phyloP scores from a whole-genome alignment of 345 rosid genomes.

The Microthlaspi erraticum region DNA sequence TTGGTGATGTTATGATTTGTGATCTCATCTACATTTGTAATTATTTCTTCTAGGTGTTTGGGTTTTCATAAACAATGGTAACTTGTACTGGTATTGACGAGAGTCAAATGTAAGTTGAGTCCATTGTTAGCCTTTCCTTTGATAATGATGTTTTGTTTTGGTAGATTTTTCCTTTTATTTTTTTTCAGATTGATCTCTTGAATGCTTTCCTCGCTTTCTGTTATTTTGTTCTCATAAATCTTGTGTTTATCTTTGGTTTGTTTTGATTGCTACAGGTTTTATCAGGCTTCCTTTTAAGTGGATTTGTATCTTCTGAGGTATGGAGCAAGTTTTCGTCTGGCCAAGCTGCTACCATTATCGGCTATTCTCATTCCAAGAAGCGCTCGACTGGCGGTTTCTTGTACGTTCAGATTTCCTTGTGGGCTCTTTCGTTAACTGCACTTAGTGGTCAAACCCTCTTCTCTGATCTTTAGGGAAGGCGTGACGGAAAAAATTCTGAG shows the following conservation, averaged over 20 bases:
- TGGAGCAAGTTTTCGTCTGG: constrained; percentile 74
- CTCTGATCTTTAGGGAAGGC: constrained; percentile 53
- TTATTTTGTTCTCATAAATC: neutral
- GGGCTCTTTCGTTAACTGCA: constrained; percentile 91
- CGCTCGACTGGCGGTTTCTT: constrained; percentile 91
- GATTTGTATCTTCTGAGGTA: constrained; percentile 52
- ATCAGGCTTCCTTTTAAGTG: constrained; percentile 55
- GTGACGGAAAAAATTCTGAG: constrained; percentile 64
- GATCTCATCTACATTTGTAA: neutral
- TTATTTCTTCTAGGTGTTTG: neutral
- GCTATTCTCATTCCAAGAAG: constrained; percentile 82
- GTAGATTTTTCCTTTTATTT: neutral
- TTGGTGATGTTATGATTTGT: constrained; percentile 5
- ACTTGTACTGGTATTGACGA: neutral
- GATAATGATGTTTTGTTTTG: neutral
- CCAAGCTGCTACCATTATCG: constrained; percentile 67
- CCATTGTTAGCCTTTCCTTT: neutral
- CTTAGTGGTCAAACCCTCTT: constrained; percentile 62
- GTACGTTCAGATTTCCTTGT: constrained; percentile 76
- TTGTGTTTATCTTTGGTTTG: neutral
- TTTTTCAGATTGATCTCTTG: neutral
- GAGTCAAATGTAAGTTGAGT: constrained; percentile 18
- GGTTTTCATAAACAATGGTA: neutral
- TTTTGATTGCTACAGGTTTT: constrained; percentile 53
- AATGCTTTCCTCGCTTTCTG: neutral